Evolutionary conservation across 768 basidiomycete genomes (phyloP).

Genomic region (Butyriboletus loyo): DNA sequence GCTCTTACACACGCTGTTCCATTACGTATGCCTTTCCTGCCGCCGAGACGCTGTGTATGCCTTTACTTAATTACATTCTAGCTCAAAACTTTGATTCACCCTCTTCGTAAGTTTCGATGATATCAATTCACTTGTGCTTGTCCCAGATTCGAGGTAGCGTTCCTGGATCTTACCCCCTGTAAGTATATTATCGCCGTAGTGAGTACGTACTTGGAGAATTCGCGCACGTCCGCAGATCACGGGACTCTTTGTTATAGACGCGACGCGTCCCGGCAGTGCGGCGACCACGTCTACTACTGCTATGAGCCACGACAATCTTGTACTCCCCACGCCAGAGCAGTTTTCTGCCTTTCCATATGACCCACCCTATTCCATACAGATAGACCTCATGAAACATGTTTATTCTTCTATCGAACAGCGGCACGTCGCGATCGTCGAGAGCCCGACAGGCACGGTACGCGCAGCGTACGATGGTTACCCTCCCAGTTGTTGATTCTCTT

Average conservation of each 20-base stretch:
- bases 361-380: slow-evolving; percentile 81
- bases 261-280: slow-evolving; percentile 6
- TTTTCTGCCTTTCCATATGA: slow-evolving; percentile 86
- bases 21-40: slow-evolving; percentile 21
- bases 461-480: neutral
- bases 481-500: neutral
- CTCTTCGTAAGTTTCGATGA: slow-evolving; percentile 2
- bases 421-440: slow-evolving; percentile 81
- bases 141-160: neutral
- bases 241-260: slow-evolving; percentile 1
- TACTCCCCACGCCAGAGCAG: slow-evolving; percentile 56
- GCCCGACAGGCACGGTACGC: slow-evolving; percentile 83
- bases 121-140: slow-evolving; percentile 6
- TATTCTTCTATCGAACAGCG: slow-evolving; percentile 74
- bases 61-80: slow-evolving; percentile 27
- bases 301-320: slow-evolving; percentile 17
- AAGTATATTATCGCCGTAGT: too few relatives aligned
- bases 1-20: slow-evolving; percentile 16
- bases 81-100: slow-evolving; percentile 14
- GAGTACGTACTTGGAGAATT: too few relatives aligned
- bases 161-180: slow-evolving; percentile 17
- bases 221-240: slow-evolving; percentile 7
- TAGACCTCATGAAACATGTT: slow-evolving; percentile 83
- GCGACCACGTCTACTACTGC: slow-evolving; percentile 2
- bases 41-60: slow-evolving; percentile 21